These are phyloP conservation scores for Aspergillus transmontanensis DNA, from an alignment of 2,329 filamentous ascomycete species.

Conservation along the genomic window DNA sequence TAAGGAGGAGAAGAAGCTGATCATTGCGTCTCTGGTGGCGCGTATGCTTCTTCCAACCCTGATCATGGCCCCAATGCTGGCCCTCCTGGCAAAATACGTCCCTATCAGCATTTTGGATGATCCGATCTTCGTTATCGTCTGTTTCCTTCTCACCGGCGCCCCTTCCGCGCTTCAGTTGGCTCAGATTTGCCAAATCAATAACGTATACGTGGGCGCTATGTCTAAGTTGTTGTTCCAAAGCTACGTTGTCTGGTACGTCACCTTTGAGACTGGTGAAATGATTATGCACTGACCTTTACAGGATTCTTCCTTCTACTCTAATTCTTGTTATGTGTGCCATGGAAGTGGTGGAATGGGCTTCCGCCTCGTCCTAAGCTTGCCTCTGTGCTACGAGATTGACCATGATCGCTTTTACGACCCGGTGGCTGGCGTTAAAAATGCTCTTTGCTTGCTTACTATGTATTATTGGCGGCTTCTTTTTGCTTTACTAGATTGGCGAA, in stretches of 20 bases:
- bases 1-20: slow-evolving; percentile 70
- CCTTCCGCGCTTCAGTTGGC: slow-evolving; percentile 92
- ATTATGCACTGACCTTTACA: slow-evolving; percentile 37
- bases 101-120: slow-evolving; percentile 94
- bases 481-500: neutral
- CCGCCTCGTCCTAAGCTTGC: slow-evolving; percentile 20
- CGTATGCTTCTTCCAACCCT: slow-evolving; percentile 91
- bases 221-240: slow-evolving; percentile 91
- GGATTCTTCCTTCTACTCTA: slow-evolving; percentile 92
- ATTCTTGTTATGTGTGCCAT: slow-evolving; percentile 87
- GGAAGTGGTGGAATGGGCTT: slow-evolving; percentile 89
- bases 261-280: neutral
- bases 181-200: slow-evolving; percentile 98
- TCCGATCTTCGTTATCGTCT: slow-evolving; percentile 97
- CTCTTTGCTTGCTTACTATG: neutral
- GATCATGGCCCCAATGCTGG: slow-evolving; percentile 89
- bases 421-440: neutral
- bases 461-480: neutral
- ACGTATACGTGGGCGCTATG: slow-evolving; percentile 94
- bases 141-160: slow-evolving; percentile 92
- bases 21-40: slow-evolving; percentile 81
- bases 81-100: slow-evolving; percentile 83
- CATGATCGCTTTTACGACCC: neutral
- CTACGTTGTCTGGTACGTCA: slow-evolving; percentile 81
- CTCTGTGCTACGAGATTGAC: neutral